A percentile compares a stretch with the other conserved stretches of the same genome.
Evolutionary conservation across 2,329 filamentous ascomycete genomes (phyloP).

Genomic region (Botrytis porri): DNA sequence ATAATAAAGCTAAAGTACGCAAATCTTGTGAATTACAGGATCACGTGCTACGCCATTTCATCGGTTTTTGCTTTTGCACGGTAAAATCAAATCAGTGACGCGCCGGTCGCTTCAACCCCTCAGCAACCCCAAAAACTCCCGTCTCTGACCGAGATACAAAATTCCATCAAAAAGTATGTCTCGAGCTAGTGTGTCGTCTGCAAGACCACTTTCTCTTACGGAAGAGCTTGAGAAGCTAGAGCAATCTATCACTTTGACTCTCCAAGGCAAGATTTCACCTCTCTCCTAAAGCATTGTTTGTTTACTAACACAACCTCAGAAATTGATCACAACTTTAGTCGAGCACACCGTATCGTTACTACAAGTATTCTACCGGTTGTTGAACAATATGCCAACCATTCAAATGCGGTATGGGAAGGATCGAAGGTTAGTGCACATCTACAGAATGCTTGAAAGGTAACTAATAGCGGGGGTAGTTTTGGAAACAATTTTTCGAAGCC

Average conservation of each 20-base stretch:
- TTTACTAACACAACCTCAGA: constrained; percentile 51
- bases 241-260: constrained; percentile 91
- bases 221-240: constrained; percentile 95
- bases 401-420: constrained; percentile 91
- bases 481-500: constrained; percentile 99
- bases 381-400: constrained; percentile 93
- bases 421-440: constrained; percentile 64
- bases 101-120: constrained; percentile 14
- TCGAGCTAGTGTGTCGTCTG: constrained; percentile 41
- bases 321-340: constrained; percentile 98
- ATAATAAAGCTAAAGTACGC: background rate
- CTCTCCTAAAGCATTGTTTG: background rate
- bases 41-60: constrained; percentile 9
- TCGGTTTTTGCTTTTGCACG: background rate
- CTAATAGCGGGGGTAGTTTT: constrained; percentile 63
- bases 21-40: too few relatives aligned
- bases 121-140: constrained; percentile 6
- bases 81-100: background rate
- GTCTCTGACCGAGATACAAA: background rate
- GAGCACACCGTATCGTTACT: constrained; percentile 93
- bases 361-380: constrained; percentile 89
- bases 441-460: background rate
- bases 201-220: constrained; percentile 69
- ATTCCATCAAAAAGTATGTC: constrained; percentile 30
- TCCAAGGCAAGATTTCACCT: constrained; percentile 64